phyloP scores from a whole-genome alignment of 208 protist species.

The Porcisia deanei region DNA sequence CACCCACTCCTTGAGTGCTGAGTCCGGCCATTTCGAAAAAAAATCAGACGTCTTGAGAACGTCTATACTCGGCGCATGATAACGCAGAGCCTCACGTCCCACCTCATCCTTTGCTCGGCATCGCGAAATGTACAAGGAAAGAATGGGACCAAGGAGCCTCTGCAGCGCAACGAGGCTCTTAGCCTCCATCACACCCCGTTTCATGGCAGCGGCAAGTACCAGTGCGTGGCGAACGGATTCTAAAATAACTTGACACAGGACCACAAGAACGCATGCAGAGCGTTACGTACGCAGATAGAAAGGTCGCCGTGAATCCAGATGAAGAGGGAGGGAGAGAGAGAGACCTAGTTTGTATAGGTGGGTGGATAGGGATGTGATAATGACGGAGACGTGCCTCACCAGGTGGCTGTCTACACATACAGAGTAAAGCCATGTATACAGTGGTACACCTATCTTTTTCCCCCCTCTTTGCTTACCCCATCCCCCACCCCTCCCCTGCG shows the following conservation, averaged over 20 bases:
- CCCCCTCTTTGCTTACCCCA: background rate
- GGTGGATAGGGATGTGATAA: background rate
- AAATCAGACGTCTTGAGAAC: constrained; percentile 29
- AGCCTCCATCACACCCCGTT: constrained; percentile 10
- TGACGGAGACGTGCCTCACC: background rate
- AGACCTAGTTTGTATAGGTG: background rate
- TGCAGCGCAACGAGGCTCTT: constrained; percentile 29
- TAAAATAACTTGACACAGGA: background rate
- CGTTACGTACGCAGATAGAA: background rate
- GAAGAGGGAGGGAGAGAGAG: background rate
- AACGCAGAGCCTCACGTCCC: background rate
- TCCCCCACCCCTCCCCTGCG: background rate
- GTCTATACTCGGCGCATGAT: constrained; percentile 16
- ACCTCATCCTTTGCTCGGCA: constrained; percentile 1
- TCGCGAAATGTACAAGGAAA: constrained; percentile 14
- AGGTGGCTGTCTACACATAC: background rate
- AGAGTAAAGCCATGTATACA: background rate
- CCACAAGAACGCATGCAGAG: background rate
- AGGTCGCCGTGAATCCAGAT: background rate
- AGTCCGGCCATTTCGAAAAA: constrained; percentile 47
- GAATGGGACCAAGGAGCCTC: constrained; percentile 24
- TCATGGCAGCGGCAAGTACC: constrained; percentile 6
- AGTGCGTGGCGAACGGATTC: no score
- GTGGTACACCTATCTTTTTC: background rate
- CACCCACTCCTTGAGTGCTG: constrained; percentile 35